Percentiles rank a stretch among this genome's conserved stretches.
These are phyloP conservation scores for Breviolum minutum DNA, from an alignment of 73 alveolate genomes.

Conservation along the genomic window DNA sequence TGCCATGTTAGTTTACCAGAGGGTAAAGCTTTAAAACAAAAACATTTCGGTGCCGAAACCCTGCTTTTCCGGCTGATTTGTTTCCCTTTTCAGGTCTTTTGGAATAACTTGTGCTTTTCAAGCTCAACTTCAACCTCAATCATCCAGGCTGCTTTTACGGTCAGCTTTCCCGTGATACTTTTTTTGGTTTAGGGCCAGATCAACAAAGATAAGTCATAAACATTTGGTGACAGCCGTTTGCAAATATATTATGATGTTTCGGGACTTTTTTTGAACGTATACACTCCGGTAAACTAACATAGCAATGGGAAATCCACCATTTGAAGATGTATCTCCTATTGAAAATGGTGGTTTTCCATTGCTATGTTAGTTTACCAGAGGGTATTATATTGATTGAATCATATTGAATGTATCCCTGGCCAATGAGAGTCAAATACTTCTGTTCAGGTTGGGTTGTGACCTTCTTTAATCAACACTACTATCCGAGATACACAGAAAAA, in stretches of 20 bases:
- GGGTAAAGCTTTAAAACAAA: background rate
- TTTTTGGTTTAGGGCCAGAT: background rate
- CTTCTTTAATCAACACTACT: no score
- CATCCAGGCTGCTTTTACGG: background rate
- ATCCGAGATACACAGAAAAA: no score
- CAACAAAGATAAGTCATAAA: background rate
- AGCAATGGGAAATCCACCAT: no score
- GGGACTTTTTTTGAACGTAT: no score
- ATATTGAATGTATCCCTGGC: no score
- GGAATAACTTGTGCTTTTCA: conserved; percentile 69
- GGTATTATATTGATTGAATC: no score
- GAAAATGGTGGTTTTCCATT: no score
- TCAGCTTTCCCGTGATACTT: background rate
- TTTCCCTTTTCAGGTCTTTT: conserved; percentile 4
- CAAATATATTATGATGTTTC: background rate
- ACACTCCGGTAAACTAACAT: no score
- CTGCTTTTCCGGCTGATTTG: background rate
- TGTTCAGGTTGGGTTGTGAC: no score
- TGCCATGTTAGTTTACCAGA: background rate
- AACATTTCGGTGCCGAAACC: background rate
- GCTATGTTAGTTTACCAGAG: no score
- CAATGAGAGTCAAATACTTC: no score
- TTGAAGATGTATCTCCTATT: no score
- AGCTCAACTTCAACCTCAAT: background rate
- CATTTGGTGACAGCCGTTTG: background rate